phyloP scores from a whole-genome alignment of 2,329 filamentous ascomycete genomes.

The Decorospora gaudefroyi region DNA sequence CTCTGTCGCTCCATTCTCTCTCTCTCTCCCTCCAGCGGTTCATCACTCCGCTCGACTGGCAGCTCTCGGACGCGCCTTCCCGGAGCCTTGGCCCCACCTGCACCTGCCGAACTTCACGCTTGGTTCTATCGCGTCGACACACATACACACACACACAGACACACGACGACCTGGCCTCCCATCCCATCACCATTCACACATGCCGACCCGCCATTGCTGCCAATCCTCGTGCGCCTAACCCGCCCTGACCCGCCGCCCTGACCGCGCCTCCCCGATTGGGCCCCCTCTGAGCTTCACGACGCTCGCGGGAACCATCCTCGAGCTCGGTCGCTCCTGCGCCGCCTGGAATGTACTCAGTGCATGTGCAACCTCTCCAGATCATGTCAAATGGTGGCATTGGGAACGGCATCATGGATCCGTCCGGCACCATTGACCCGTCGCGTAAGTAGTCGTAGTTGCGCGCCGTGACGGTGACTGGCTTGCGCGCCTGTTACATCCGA shows the following conservation, averaged over 20 bases:
- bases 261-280: slow-evolving; percentile 29
- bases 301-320: slow-evolving; percentile 29
- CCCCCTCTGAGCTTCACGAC: slow-evolving; percentile 20
- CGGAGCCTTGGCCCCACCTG: slow-evolving; percentile 16
- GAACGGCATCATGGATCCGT: slow-evolving; percentile 49
- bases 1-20: too few species aligned
- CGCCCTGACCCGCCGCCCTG: too few species aligned
- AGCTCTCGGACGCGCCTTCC: slow-evolving; percentile 13
- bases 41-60: too few species aligned
- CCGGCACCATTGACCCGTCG: slow-evolving; percentile 50
- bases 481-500: slow-evolving; percentile 43
- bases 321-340: slow-evolving; percentile 43
- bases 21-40: too few species aligned
- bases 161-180: too few species aligned
- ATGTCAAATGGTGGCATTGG: slow-evolving; percentile 49
- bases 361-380: slow-evolving; percentile 41
- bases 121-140: slow-evolving; percentile 15
- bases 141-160: too few species aligned
- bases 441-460: slow-evolving; percentile 18
- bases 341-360: slow-evolving; percentile 50
- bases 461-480: slow-evolving; percentile 12
- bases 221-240: slow-evolving; percentile 23
- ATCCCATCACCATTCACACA: slow-evolving; percentile 10
- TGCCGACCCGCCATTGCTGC: slow-evolving; percentile 7
- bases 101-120: slow-evolving; percentile 9